These are phyloP conservation scores for Telopea speciosissima DNA, from an alignment of 177 flowering plant genomes.

Conservation along the genomic window DNA sequence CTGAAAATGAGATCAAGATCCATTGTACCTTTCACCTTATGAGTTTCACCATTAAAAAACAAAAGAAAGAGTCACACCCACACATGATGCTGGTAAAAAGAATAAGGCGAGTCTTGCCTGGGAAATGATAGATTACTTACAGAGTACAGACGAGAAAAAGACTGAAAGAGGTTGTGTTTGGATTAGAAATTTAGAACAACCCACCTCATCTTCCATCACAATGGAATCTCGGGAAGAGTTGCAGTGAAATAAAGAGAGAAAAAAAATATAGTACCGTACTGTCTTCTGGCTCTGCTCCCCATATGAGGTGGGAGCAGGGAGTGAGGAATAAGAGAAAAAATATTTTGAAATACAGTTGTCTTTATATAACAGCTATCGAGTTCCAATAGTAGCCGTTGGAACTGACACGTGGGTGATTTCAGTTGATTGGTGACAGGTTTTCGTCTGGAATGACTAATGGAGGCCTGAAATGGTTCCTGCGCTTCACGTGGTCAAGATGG, in stretches of 20 bases:
- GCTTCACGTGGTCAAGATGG: not conserved
- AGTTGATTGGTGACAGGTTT: not conserved
- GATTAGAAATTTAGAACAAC: too few relatives aligned
- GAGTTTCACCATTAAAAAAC: not conserved
- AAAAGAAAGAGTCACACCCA: constrained; percentile 4
- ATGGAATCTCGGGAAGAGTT: constrained; percentile 34
- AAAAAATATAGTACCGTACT: not conserved
- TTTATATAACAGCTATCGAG: not conserved
- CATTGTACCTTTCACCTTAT: not conserved
- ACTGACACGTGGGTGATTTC: not conserved
- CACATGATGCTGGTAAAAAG: constrained; percentile 7
- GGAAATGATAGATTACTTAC: constrained; percentile 16
- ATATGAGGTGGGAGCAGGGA: not conserved
- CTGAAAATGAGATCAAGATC: constrained; percentile 29
- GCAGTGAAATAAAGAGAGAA: not conserved
- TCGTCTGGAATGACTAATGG: not conserved
- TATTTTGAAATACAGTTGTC: constrained; percentile 17
- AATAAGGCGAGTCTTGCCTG: constrained; percentile 6
- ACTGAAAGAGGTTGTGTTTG: too few relatives aligned
- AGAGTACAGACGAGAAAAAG: constrained; percentile 5
- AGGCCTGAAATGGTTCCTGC: not conserved
- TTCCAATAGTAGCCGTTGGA: not conserved
- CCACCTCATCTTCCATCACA: constrained; percentile 4
- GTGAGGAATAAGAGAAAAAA: not conserved
- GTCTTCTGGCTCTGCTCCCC: constrained; percentile 9